Evolutionary conservation across 176 grass and related monocot genomes (phyloP), one percentile per base, ranked within the genome.

Genomic region (Melocanna baccifera): DNA sequence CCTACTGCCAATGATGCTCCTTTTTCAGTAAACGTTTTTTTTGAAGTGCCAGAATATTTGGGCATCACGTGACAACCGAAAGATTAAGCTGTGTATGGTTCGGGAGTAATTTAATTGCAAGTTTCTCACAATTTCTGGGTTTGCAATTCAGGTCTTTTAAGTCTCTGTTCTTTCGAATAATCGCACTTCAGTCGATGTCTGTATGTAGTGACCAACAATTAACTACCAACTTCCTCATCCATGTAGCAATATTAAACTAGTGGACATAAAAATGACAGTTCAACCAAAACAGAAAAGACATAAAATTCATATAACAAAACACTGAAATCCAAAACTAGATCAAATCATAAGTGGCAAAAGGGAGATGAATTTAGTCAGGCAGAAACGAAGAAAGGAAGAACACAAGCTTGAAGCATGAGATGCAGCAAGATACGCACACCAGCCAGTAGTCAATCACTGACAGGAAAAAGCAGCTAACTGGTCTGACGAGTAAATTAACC

Each of bases 401-500:
- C 57, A 43, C 16, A 46, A 30, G 19, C 15, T 47, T 30, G 23
- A 63, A 46, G 39, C 76, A 46, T 42, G 75, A 15, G n/a, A 43
- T 13, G 25, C 58, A 78, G 41, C 53, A 22, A 56, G 16, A 52
- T 52, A 52, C 16, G 18, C 6, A 52, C 16, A 52, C 25, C 11
- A 78, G 57, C 23, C 62, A 19, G 39, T 57, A 45, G 23, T 29
- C n/a, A 62, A 20, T 23, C 25, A 26, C 36, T 0, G 22, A 77
- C 19, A 39, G 55, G 41, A 77, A 42, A 77, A 77, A 61, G 4
- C n/a, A 43, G 8, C 55, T 18, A 22, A 41, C 40, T 41, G 40
- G 9, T 40, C 62, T 4, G 23, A 63, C 26, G 39, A 47, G 12
- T 25, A 53, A 80, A 76, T 23, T 57, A 67, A 90, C 88, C 88